Conservation (phyloP, 2,329 filamentous ascomycete genomes). For the Huntiella savannae region DNA sequence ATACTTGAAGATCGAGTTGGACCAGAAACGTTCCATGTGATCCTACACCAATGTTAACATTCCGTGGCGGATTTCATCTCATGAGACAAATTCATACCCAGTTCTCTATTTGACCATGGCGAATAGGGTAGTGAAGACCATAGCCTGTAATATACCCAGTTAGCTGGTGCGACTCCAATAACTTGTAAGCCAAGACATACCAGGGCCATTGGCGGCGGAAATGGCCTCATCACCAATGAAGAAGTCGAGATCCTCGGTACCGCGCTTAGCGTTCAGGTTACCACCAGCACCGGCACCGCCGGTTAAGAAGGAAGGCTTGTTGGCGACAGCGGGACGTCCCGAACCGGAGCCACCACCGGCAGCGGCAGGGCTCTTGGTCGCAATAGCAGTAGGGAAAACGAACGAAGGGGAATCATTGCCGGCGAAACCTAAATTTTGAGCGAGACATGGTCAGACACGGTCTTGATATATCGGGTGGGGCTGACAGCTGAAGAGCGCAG, state of each 20-base stretch:
- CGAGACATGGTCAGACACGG: conserved; percentile 9
- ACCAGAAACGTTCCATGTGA: conserved; percentile 99
- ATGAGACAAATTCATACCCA: conserved; percentile 45
- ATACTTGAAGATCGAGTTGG: conserved; percentile 99
- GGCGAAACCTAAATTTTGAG: conserved; percentile 55
- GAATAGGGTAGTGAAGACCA: conserved; percentile 90
- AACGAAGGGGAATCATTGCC: conserved; percentile 98
- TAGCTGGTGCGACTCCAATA: conserved; percentile 4
- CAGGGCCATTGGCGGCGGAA: conserved; percentile 63
- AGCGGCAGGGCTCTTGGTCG: conserved; percentile 64
- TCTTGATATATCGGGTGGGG: no score
- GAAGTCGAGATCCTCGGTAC: conserved; percentile 94
- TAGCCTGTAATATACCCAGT: conserved; percentile 41
- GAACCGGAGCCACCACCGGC: conserved; percentile 60
- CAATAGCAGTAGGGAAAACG: conserved; percentile 96
- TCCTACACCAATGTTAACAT: conserved; percentile 35
- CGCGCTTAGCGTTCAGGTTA: conserved; percentile 76
- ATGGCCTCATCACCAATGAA: conserved; percentile 97
- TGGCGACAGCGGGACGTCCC: conserved; percentile 73
- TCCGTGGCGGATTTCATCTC: no score
- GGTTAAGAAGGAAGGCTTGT: conserved; percentile 88
- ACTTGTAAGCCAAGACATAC: conserved; percentile 24
- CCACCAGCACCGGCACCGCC: conserved; percentile 69
- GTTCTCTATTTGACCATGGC: conserved; percentile 96
- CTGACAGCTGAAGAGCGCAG: no score